Percentiles rank a stretch among this genome's conserved stretches.
phyloP scores from a whole-genome alignment of 352 stramenopile species.

The Globisporangium orthogonon region DNA sequence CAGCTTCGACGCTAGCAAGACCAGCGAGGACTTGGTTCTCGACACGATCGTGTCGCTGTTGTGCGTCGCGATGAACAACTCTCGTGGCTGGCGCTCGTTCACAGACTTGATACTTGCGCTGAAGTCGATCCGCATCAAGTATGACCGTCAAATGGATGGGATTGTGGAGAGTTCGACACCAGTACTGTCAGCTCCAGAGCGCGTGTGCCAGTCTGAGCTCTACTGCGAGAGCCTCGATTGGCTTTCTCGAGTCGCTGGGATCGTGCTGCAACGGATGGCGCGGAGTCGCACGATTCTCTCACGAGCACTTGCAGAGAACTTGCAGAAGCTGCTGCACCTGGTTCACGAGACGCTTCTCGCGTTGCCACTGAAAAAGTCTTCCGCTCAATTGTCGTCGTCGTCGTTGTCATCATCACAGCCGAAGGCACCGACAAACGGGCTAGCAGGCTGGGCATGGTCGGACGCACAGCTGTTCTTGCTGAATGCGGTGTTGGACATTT shows the following conservation, averaged over 20 bases:
- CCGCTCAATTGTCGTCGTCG: not conserved
- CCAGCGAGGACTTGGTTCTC: constrained; percentile 72
- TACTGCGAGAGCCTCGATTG: constrained; percentile 53
- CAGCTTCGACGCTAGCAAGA: constrained; percentile 64
- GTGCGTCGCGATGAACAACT: constrained; percentile 60
- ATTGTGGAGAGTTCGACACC: not conserved
- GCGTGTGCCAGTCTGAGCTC: constrained; percentile 26
- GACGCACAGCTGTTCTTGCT: constrained; percentile 65
- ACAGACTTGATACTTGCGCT: constrained; percentile 58
- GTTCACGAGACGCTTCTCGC: constrained; percentile 58
- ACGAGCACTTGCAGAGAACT: constrained; percentile 63
- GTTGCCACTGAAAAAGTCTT: constrained; percentile 18
- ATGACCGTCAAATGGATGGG: constrained; percentile 16
- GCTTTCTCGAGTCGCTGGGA: constrained; percentile 49
- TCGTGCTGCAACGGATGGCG: constrained; percentile 76
- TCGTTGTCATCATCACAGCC: not conserved
- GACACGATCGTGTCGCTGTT: constrained; percentile 82
- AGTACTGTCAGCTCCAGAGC: constrained; percentile 8
- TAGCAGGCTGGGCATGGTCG: constrained; percentile 29
- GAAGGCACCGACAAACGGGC: constrained; percentile 9
- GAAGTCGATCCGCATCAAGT: constrained; percentile 60
- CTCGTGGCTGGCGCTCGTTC: constrained; percentile 56
- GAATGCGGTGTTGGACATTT: constrained; percentile 69
- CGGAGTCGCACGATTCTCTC: constrained; percentile 72
- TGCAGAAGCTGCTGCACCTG: constrained; percentile 66